These are phyloP conservation scores for Panaeolus cyanescens DNA, from an alignment of 768 basidiomycete genomes.

Conservation along the genomic window DNA sequence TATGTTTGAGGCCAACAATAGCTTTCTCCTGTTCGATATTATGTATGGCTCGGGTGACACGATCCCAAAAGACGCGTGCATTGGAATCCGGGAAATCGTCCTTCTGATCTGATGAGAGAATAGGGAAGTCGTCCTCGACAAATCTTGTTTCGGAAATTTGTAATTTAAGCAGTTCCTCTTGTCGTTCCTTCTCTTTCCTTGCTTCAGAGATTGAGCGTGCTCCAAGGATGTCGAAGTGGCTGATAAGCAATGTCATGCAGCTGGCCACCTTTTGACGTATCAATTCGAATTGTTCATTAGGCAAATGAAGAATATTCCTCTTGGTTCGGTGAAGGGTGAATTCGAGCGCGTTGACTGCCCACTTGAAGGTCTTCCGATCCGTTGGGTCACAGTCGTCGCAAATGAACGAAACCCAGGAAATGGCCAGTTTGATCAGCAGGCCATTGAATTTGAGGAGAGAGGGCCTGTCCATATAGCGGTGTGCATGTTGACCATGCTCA, in stretches of 20 bases:
- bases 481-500: slow-evolving; percentile 89
- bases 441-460: slow-evolving; percentile 77
- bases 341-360: slow-evolving; percentile 96
- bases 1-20: slow-evolving; percentile 65
- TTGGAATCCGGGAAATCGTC: slow-evolving; percentile 60
- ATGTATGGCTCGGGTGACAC: slow-evolving; percentile 56
- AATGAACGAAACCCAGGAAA: slow-evolving; percentile 98
- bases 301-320: slow-evolving; percentile 87
- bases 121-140: slow-evolving; percentile 50
- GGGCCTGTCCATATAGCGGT: slow-evolving; percentile 81
- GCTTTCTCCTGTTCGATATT: slow-evolving; percentile 69
- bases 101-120: slow-evolving; percentile 35
- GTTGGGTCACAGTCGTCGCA: slow-evolving; percentile 97
- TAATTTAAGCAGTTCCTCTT: slow-evolving; percentile 59
- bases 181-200: slow-evolving; percentile 84
- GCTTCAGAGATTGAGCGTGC: slow-evolving; percentile 89
- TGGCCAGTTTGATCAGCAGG: slow-evolving; percentile 84
- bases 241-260: slow-evolving; percentile 96
- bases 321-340: slow-evolving; percentile 88
- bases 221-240: slow-evolving; percentile 97
- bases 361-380: slow-evolving; percentile 94
- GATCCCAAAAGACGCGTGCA: slow-evolving; percentile 78
- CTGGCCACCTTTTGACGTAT: slow-evolving; percentile 89
- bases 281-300: slow-evolving; percentile 87
- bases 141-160: slow-evolving; percentile 48